phyloP scores from a whole-genome alignment of 129 eudicot genomes.

The Dittrichia graveolens region DNA sequence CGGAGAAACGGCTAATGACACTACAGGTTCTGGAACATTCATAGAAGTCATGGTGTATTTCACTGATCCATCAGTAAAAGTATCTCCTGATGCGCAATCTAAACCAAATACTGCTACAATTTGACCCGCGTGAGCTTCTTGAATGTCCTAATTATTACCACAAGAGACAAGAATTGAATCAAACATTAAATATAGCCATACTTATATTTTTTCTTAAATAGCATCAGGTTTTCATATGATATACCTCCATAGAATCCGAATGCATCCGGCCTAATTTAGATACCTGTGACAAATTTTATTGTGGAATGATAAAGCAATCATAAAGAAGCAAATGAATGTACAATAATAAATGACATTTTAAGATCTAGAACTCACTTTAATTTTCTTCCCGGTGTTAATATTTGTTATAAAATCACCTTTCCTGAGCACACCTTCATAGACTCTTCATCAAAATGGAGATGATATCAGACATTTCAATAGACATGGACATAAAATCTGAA shows the following conservation, averaged over 20 bases:
- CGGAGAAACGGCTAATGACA: conserved; percentile 92
- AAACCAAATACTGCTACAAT: conserved; percentile 99
- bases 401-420: conserved; percentile 90
- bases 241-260: conserved; percentile 98
- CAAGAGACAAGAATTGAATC: background rate
- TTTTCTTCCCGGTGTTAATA: conserved; percentile 85
- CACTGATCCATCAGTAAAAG: conserved; percentile 94
- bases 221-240: background rate
- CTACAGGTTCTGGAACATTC: conserved; percentile 98
- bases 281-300: conserved; percentile 51
- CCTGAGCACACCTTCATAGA: conserved; percentile 86
- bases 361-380: conserved; percentile 59
- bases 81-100: conserved; percentile 99
- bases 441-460: conserved; percentile 49
- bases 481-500: conserved; percentile 11
- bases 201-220: background rate
- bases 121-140: conserved; percentile 99
- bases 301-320: background rate
- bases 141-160: conserved; percentile 69
- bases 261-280: conserved; percentile 98
- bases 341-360: background rate
- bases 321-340: background rate
- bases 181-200: background rate
- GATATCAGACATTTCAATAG: conserved; percentile 15
- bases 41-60: conserved; percentile 98